These are phyloP conservation scores for Aspergillus ibericus DNA, from an alignment of 2,329 filamentous ascomycete species.

Conservation along the genomic window DNA sequence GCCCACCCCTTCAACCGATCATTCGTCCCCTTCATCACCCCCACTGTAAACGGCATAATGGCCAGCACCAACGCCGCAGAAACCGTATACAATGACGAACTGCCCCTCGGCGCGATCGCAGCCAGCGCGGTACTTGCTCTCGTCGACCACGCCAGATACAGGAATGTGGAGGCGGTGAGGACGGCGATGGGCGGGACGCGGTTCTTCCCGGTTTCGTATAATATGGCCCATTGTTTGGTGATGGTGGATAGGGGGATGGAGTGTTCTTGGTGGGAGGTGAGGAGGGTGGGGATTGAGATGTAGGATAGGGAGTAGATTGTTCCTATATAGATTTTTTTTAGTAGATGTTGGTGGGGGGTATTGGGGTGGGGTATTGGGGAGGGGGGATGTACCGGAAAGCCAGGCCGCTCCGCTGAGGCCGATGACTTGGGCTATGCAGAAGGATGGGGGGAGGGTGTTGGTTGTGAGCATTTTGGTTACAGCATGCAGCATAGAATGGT, in stretches of 20 bases:
- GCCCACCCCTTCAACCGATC: conserved; percentile 25
- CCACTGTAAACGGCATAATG: conserved; percentile 36
- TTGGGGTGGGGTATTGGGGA: background rate
- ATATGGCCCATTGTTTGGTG: conserved; percentile 20
- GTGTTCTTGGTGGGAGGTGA: conserved; percentile 18
- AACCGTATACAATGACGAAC: conserved; percentile 22
- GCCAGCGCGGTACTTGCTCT: conserved; percentile 16
- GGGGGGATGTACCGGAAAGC: conserved; percentile 26
- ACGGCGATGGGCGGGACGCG: conserved; percentile 29
- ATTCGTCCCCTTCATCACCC: conserved; percentile 32
- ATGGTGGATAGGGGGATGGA: conserved; percentile 5
- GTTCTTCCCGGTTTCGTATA: conserved; percentile 23
- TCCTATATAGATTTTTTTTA: no score
- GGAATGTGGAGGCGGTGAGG: conserved; percentile 21
- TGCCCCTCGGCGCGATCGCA: conserved; percentile 12
- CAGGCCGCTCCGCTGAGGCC: conserved; percentile 33
- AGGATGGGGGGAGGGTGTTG: conserved; percentile 19
- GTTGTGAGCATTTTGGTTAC: conserved; percentile 9
- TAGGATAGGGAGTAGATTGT: conserved; percentile 30
- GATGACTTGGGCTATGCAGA: conserved; percentile 29
- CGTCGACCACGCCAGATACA: conserved; percentile 32
- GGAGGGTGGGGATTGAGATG: conserved; percentile 26
- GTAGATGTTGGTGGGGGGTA: no score
- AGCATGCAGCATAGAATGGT: background rate
- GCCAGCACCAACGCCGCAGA: conserved; percentile 31